phyloP scores from a whole-genome alignment of 2,329 filamentous ascomycete species.

The Torrubiella hemipterigena region DNA sequence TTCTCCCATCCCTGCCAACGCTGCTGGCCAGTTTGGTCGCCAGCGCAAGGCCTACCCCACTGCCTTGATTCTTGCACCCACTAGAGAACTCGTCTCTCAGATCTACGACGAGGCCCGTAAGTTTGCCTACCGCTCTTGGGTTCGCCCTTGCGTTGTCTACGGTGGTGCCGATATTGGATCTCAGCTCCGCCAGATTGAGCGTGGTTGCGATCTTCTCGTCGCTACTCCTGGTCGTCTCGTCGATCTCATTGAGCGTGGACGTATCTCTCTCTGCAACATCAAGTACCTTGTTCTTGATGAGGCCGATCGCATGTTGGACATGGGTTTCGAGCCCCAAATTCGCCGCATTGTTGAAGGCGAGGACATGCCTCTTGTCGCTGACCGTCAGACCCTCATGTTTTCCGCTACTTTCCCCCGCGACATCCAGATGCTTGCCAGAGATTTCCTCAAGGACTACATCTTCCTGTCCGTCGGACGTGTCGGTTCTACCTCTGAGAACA shows the following conservation, averaged over 20 bases:
- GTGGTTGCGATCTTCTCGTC: slow-evolving; percentile 89
- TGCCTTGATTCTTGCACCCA: slow-evolving; percentile 88
- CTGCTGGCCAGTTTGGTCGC: slow-evolving; percentile 66
- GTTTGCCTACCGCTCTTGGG: slow-evolving; percentile 98
- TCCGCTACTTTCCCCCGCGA: slow-evolving; percentile 98
- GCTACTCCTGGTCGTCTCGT: slow-evolving; percentile 95
- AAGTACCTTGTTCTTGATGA: slow-evolving; percentile 98
- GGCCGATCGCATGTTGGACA: slow-evolving; percentile 99
- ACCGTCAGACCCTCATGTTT: slow-evolving; percentile 98
- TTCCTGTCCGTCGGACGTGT: slow-evolving; percentile 98
- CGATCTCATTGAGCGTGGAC: slow-evolving; percentile 95
- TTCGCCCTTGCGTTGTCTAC: slow-evolving; percentile 95
- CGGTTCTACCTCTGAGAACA: slow-evolving; percentile 99
- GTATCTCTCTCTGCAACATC: slow-evolving; percentile 96
- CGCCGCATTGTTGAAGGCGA: slow-evolving; percentile 96
- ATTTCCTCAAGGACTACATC: slow-evolving; percentile 98
- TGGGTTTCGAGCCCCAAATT: slow-evolving; percentile 99
- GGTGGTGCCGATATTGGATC: slow-evolving; percentile 98
- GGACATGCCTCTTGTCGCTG: slow-evolving; percentile 79
- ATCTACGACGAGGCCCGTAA: slow-evolving; percentile 97
- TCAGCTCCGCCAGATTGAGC: slow-evolving; percentile 96
- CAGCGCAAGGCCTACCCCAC: slow-evolving; percentile 98
- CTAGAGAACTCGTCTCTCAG: slow-evolving; percentile 95
- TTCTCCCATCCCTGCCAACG: slow-evolving; percentile 50
- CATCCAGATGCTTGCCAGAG: slow-evolving; percentile 96